Base-by-base conservation (phyloP, 2,329 filamentous ascomycete genomes). In the Penicillium olsonii region DNA sequence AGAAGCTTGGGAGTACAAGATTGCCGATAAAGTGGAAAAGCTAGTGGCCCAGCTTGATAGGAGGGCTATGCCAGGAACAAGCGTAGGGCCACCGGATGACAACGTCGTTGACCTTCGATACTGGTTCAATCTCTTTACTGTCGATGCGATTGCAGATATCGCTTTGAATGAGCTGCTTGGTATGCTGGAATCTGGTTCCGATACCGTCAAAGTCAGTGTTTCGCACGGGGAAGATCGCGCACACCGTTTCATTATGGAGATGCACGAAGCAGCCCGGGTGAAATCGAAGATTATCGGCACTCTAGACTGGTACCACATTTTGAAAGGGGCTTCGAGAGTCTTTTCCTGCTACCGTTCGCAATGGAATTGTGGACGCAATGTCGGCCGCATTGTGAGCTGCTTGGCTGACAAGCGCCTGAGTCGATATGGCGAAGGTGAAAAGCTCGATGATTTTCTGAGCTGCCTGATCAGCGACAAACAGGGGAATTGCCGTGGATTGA, bases 1-100 rank as follows among this genome's bases (percentile, higher is more conserved):
- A 1, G 48, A 54, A 26, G 12, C 41, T 4, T 52, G 52, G 45
- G 49, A 54, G 27, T 49, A 43, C 20, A 54, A 49, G 26, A 46
- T 49, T 12, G 7, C n/a, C 12, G 29, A 31, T 14, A 31, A 31
- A n/a, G 29, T 31, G 29, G 11, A 31, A 4, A 31, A n/a, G n/a
- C 11, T 31, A 5, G 6, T 31, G 12, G n/a, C n/a, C 4, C 29
- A 31, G 12, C n/a, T 31, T 31, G 29, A 31, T 14, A 12, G 12
- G 7, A 11, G 14, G 4, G 12, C 29, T n/a, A 31, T 31, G 6
- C n/a, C n/a, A n/a, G n/a, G n/a, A n/a, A n/a, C n/a, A n/a, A n/a
- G n/a, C n/a, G n/a, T n/a, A n/a, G n/a, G n/a, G n/a, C 12, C 12
- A 4, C 4, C 12, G 7, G 14, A 12, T 6, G 50, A 53, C 20